Evolutionary conservation across 1,139 yeast genomes (phyloP).

Genomic region (Eremothecium sinecaudum): DNA sequence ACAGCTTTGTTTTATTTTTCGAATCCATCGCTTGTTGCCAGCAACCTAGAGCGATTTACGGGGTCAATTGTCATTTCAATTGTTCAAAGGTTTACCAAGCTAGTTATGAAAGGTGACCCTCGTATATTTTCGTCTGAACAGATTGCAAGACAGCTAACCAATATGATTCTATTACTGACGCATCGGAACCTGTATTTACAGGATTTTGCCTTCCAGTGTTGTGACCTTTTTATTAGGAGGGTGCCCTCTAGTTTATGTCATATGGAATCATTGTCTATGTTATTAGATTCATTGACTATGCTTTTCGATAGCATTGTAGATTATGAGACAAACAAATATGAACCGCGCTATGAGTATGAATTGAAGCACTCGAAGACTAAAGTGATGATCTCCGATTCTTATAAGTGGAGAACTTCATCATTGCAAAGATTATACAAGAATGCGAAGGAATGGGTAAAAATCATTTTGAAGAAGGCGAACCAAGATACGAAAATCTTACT

Average conservation of each 20-base stretch:
- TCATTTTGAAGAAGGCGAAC: constrained; percentile 46
- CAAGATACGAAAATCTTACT: constrained; percentile 71
- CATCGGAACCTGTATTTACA: constrained; percentile 71
- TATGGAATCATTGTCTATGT: constrained; percentile 59
- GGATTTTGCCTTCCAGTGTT: constrained; percentile 69
- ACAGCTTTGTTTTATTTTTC: constrained; percentile 66
- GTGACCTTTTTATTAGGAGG: constrained; percentile 55
- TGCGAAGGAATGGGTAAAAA: constrained; percentile 59
- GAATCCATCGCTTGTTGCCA: constrained; percentile 59
- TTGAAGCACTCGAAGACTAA: constrained; percentile 53
- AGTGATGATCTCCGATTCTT: constrained; percentile 67
- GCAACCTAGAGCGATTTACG: constrained; percentile 61
- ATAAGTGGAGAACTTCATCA: constrained; percentile 65
- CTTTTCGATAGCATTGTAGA: constrained; percentile 75
- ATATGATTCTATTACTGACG: constrained; percentile 61
- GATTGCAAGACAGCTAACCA: constrained; percentile 64
- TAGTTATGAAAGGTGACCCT: constrained; percentile 30
- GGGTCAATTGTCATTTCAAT: constrained; percentile 56
- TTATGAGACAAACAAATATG: constrained; percentile 79
- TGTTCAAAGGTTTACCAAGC: constrained; percentile 44
- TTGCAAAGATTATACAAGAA: constrained; percentile 49
- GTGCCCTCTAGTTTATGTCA: constrained; percentile 82
- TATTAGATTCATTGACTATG: constrained; percentile 70
- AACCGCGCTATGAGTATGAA: constrained; percentile 62
- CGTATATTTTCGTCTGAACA: constrained; percentile 44